phyloP scores from a whole-genome alignment of 2,329 filamentous ascomycete genomes.

The Venturia effusa region DNA sequence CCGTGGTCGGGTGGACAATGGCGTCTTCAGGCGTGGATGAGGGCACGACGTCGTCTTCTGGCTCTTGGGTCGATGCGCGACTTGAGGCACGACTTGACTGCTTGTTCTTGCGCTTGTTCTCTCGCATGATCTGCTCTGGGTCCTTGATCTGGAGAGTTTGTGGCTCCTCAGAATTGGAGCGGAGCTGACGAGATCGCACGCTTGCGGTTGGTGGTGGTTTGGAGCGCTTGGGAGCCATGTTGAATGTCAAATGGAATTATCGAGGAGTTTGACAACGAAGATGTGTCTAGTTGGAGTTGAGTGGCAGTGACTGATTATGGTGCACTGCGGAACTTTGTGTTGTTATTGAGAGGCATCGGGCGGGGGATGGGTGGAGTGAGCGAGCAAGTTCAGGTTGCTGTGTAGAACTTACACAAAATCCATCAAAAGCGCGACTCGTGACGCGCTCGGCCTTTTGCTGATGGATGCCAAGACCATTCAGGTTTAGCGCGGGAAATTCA shows the following conservation, averaged over 20 bases:
- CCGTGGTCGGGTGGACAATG: neutral
- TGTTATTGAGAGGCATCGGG: neutral
- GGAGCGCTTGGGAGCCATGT: neutral
- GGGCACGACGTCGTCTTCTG: neutral
- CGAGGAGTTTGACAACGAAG: neutral
- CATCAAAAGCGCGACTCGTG: neutral
- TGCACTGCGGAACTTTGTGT: neutral
- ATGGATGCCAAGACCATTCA: neutral
- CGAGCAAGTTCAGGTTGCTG: neutral
- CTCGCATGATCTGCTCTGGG: neutral
- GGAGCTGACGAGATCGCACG: neutral
- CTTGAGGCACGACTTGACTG: neutral
- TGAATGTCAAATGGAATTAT: neutral
- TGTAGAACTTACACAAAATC: neutral
- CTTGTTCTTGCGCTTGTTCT: constrained; percentile 1
- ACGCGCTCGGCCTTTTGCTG: no score
- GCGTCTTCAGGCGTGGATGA: neutral
- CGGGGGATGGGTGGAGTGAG: neutral
- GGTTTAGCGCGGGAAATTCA: neutral
- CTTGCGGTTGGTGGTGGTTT: neutral
- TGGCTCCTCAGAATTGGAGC: neutral
- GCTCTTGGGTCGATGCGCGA: neutral
- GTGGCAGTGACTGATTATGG: neutral
- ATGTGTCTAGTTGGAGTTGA: neutral
- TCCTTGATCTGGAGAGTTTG: neutral